Evolutionary conservation across 1,284 basidiomycete genomes (phyloP).

Genomic region (Austroboletus niveus): DNA sequence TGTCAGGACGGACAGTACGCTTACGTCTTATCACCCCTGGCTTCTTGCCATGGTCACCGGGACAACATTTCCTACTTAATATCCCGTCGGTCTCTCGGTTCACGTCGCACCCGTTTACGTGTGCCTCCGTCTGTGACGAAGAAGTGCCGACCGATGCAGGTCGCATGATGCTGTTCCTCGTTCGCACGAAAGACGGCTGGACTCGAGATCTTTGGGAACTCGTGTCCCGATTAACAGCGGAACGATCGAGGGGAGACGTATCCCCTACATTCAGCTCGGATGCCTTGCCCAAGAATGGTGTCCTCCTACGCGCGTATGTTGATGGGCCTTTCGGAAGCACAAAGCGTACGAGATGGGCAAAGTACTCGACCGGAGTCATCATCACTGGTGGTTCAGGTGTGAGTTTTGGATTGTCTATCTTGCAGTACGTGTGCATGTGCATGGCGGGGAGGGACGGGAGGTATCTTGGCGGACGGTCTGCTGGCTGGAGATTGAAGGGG

Average conservation of each 20-base stretch:
- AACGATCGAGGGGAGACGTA: conserved; percentile 33
- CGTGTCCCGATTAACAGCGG: conserved; percentile 38
- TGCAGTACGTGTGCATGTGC: conserved; percentile 69
- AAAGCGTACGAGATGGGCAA: conserved; percentile 62
- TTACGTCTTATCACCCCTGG: conserved; percentile 66
- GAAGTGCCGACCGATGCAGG: conserved; percentile 43
- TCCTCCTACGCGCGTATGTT: conserved; percentile 63
- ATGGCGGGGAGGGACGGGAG: conserved; percentile 55
- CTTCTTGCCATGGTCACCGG: conserved; percentile 70
- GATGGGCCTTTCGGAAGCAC: conserved; percentile 83
- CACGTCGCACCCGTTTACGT: conserved; percentile 83
- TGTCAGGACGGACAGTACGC: conserved; percentile 78
- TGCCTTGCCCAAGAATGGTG: conserved; percentile 43
- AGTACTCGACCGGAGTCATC: conserved; percentile 65
- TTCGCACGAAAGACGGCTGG: conserved; percentile 78
- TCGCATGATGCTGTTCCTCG: conserved; percentile 67
- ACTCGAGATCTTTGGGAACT: conserved; percentile 73
- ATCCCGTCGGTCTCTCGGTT: conserved; percentile 69
- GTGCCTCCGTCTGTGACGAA: conserved; percentile 65
- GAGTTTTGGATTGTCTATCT: conserved; percentile 70
- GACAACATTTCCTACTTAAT: conserved; percentile 76
- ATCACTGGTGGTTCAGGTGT: conserved; percentile 82
- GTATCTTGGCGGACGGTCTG: conserved; percentile 42
- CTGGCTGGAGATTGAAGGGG: conserved; percentile 43
- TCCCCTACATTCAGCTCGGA: conserved; percentile 4